Evolutionary conservation across 2,329 filamentous ascomycete species (phyloP), one percentile per base, ranked within the genome.

Genomic region (Aspergillus aculeatus): DNA sequence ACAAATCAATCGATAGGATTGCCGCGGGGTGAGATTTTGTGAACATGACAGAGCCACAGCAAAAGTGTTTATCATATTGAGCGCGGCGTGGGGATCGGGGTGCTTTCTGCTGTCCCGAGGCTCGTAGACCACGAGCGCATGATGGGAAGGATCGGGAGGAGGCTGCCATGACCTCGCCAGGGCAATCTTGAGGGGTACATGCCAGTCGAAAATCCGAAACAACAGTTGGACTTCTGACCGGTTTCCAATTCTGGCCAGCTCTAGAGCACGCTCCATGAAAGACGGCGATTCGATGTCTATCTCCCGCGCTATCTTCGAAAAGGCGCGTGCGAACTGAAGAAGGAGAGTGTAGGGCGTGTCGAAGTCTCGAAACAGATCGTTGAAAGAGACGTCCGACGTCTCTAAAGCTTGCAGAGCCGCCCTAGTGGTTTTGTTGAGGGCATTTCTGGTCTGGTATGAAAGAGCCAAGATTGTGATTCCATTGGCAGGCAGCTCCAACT

Each of bases 1-100:
- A 64, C 78, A 75, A 7, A 83, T 77, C 29, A 79, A 66, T n/a
- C 76, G 71, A 59, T 78, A 81, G 0, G 81, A 75, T 11, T 72
- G 69, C n/a, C 75, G 75, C 0, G 79, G 72, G 9, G 62, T 69
- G 31, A 81, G 44, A 14, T 74, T 64, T 24, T 69, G 60, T 2
- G 74, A 75, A 53, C 69, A 71, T 2, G 81, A 77, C 55, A 81
- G 75, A 4, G 76, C 72, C 14, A 77, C 67, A 1, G 82, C 82
- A 16, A 83, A 69, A 16, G 75, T 63, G 60, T 82, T 76, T 32
- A 83, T 71, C 52, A 82, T 69, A 29, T 79, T 71, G 19, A 80
- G 69, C 14, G 77, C 76, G 29, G 68, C 70, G 47, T 73, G 65
- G 4, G 75, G 73, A 60, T 71, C 71, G 4, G 75, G 74, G 21